Base-by-base conservation (phyloP, 2,329 filamentous ascomycete genomes). In the Phialophora verrucosa region DNA sequence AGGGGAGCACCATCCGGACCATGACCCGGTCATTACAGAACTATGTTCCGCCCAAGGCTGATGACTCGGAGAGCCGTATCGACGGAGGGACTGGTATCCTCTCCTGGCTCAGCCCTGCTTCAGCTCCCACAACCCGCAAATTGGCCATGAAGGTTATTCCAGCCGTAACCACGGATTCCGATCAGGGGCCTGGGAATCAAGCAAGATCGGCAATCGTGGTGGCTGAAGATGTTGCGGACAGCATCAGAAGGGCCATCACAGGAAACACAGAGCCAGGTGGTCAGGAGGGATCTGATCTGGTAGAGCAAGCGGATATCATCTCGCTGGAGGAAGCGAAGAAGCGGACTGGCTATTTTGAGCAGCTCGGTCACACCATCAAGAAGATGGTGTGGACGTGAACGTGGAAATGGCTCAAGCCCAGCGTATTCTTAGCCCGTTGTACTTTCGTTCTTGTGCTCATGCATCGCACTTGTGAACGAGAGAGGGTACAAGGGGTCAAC, bases 331-430 rank as follows among this genome's bases (percentile, higher is more conserved):
- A 97, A 75, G 95, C 95, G 64, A 94, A 87, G 84, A 91, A 87
- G 81, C 93, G 90, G 67, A 97, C 94, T 0, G 91, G 93, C 0
- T 83, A 96, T 73, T 77, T 98, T 60, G 94, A 97, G 78, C 90
- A 94, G 76, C 79, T 96, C 74, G 92, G 93, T 1, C 93, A 98
- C 81, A 91, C 90, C 66, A 84, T 98, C 73, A 97, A 97, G 86
- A 96, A 92, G 82, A 80, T 98, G 76, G 93, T 99, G 12, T 98
- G 95, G 95, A 83, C 84, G 2, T 87, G 73, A 78, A 42, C 31
- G 3, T 1, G 20, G 8, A n/a, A 23, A 23, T 10, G 47, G 4
- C 12, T 23, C 23, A 10, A 25, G 47, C 23, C 23, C n/a, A 27
- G 49, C 20, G 25, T 23, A 44, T 44, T 42, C 38, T n/a, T n/a